Evolutionary conservation across 495 filamentous ascomycete genomes (phyloP), one percentile per base, ranked within the genome.

Genomic region (Evansstolkia leycettana): DNA sequence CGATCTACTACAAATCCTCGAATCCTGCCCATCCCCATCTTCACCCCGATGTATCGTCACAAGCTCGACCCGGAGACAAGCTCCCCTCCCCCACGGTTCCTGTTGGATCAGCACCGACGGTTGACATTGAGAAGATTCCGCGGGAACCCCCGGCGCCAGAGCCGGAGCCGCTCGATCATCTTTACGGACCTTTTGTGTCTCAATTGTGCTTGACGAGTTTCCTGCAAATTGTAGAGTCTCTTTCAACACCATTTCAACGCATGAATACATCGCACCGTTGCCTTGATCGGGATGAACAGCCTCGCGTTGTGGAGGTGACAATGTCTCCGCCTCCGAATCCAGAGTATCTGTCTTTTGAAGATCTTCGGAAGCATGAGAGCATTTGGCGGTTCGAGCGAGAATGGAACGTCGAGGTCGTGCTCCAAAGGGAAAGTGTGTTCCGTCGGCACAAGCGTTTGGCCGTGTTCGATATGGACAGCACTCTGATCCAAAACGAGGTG

Each of bases 381-480:
- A 72, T 93, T 39, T 83, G 80, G 65, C 69, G 75, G 11, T 89
- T 88, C 42, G 83, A 90, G 68, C 69, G 73, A 18, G 81, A 88
- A 55, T 90, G 83, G 83, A 84, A 85, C 45, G 74, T 92, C 20
- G 84, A 94, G 47, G 76, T 85, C 7, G 73, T 80, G 7, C 61
- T 92, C 33, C 79, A 86, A 52, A 45, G 48, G 30, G 80, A 87
- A 41, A 72, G 65, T 19, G 64, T 84, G n/a, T 84, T 77, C 64
- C 72, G 80, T 28, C 69, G 75, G 15, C 70, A 87, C 51, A 82
- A 84, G 50, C 76, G 83, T 2, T 62, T 98, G 4, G 87, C 83
- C 2, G 77, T 93, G 17, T 98, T 98, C 46, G 90, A 98, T 51
- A 98, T 98, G 90, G 90, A 98, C 57, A 86, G 80, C 40, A 98